Base-by-base conservation (phyloP, 2,329 filamentous ascomycete genomes). In the Falciphora oryzae region DNA sequence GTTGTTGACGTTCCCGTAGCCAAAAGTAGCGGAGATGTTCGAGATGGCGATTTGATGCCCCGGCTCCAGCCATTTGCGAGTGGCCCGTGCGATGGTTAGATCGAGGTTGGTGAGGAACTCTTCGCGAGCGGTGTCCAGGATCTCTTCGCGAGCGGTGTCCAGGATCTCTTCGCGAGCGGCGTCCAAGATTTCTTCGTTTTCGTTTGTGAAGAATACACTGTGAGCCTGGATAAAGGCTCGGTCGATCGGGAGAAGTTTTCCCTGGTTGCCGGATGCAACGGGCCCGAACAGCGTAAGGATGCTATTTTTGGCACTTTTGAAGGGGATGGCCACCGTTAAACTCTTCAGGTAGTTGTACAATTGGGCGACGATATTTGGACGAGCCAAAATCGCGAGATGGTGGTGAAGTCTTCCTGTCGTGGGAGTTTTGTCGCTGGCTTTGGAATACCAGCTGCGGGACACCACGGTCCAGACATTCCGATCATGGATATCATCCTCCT, bases 381-480 rank as follows among this genome's bases (percentile, higher is more conserved):
- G 78, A 0, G 91, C 89, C 0, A 94, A 74, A 31, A 94, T 93
- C 0, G 93, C 94, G 0, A 97, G 79, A 71, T 97, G 93, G 69
- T 98, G 93, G 66, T 97, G 95, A 0, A 98, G 80, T 0, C 93
- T 82, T 0, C 94, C 94, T 0, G 90, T 87, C 0, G 83, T 84
- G 0, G 93, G 92, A 0, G 86, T 86, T 32, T 88, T 88, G 69
- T 96, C 90, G 0, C 91, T 90, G 0, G 92, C 91, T 69, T 90
- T 90, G 3, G 85, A 88, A 69, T 96, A 97, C 95, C 93, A 98
- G 57, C 89, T 87, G 0, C 88, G 80, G 0, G 90, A 89, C 0
- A 97, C 91, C 0, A 84, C 83, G 0, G 90, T 91, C 94, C 94
- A 98, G 0, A 87, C 85, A 61, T 96, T 91, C 0, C 90, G 80